Evolutionary conservation across 371 early-diverging fungal species (phyloP).

Genomic region (Catenaria anguillulae): DNA sequence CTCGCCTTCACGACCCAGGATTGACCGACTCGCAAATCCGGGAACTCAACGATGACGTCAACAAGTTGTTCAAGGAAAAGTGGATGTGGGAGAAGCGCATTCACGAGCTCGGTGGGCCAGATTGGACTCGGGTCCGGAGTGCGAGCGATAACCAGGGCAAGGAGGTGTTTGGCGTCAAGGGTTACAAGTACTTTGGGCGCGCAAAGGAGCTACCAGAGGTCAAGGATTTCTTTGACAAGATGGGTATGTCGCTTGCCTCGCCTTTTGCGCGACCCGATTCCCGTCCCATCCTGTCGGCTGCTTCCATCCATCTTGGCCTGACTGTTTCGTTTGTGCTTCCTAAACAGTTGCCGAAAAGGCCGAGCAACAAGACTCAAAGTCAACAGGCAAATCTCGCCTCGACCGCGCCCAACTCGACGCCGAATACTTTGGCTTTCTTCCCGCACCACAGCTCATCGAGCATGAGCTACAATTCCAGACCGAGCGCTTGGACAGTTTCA

Average conservation of each 20-base stretch:
- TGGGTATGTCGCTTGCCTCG: neutral
- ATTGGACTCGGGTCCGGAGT: conserved; percentile 36
- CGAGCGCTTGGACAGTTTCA: too few relatives aligned
- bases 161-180: conserved; percentile 77
- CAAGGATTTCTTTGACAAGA: conserved; percentile 71
- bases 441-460: too few relatives aligned
- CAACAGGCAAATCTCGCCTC: too few relatives aligned
- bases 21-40: conserved; percentile 80
- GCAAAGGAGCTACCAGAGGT: conserved; percentile 91
- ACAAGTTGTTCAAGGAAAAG: conserved; percentile 80
- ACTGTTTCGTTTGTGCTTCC: too few relatives aligned
- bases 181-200: conserved; percentile 96
- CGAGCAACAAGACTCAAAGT: too few relatives aligned
- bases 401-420: neutral
- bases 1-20: conserved; percentile 74
- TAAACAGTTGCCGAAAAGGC: too few relatives aligned
- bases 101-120: conserved; percentile 83
- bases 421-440: neutral
- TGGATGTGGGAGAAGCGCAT: conserved; percentile 83
- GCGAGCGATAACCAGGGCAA: conserved; percentile 63
- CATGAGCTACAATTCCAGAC: too few relatives aligned
- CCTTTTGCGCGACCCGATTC: too few relatives aligned
- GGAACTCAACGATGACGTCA: conserved; percentile 91
- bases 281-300: too few relatives aligned
- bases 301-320: too few relatives aligned